These are phyloP conservation scores for Boletus semigastroideus DNA, from an alignment of 1,284 basidiomycete species.

Conservation along the genomic window DNA sequence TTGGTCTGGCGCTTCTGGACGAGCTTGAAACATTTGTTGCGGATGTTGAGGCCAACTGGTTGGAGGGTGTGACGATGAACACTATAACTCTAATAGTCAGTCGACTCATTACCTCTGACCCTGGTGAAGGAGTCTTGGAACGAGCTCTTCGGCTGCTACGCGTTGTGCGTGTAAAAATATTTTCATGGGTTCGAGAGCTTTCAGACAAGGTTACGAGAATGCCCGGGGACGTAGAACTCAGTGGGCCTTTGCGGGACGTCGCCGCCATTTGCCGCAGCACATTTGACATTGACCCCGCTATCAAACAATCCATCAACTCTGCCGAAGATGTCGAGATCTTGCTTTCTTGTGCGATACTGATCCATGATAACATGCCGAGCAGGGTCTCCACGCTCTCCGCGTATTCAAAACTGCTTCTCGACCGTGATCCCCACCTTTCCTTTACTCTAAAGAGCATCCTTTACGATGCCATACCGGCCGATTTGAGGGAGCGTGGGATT, in stretches of 20 bases:
- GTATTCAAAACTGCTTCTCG: slow-evolving; percentile 19
- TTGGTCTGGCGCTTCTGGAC: slow-evolving; percentile 32
- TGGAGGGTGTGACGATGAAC: slow-evolving; percentile 37
- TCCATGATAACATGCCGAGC: slow-evolving; percentile 33
- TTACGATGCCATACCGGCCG: slow-evolving; percentile 1
- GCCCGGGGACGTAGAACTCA: slow-evolving; percentile 25
- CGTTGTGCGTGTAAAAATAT: slow-evolving; percentile 32
- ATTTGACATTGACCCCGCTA: slow-evolving; percentile 36
- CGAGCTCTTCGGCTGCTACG: slow-evolving; percentile 29
- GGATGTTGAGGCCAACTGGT: slow-evolving; percentile 42
- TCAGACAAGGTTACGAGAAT: slow-evolving; percentile 20
- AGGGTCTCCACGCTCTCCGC: neutral
- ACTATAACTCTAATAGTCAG: slow-evolving; percentile 34
- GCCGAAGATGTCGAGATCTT: slow-evolving; percentile 31
- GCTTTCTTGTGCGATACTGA: slow-evolving; percentile 36
- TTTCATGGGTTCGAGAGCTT: slow-evolving; percentile 38
- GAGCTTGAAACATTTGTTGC: slow-evolving; percentile 32
- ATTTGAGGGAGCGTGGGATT: slow-evolving; percentile 22
- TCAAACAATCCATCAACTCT: slow-evolving; percentile 20
- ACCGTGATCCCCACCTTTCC: slow-evolving; percentile 31
- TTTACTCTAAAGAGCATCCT: slow-evolving; percentile 27
- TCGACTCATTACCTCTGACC: slow-evolving; percentile 35
- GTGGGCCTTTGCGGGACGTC: slow-evolving; percentile 32
- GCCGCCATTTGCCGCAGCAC: slow-evolving; percentile 43
- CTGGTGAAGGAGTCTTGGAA: slow-evolving; percentile 1